Evolutionary conservation across 2,329 filamentous ascomycete genomes (phyloP), one percentile per base, ranked within the genome.

Genomic region (Aureobasidium pullulans): DNA sequence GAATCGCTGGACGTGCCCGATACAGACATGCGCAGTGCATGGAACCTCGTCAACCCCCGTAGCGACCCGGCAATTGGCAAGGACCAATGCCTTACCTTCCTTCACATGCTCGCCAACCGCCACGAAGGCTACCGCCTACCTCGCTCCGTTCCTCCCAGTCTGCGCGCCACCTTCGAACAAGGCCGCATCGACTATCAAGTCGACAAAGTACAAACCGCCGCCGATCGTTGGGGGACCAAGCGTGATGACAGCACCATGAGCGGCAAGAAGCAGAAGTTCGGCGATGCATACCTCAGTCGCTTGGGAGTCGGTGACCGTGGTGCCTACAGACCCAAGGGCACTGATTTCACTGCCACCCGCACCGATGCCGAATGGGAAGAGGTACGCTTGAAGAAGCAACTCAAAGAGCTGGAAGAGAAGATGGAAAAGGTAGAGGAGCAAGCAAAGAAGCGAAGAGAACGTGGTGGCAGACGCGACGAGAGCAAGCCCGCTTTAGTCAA

Each of bases 131-230:
- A 85, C 80, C 87, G 94, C 62, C 95, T 99, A 70, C 94, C 94
- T 42, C 87, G 94, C 67, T 88, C 85, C 32, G 90, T 99, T 10
- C 94, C 94, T 0, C 89, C 93, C 1, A 94, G 89, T n/a, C 82
- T 99, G 42, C 86, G 94, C 40, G 81, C 90, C 32, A 93, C 87
- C 61, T 99, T 99, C 69, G 93, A 99, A 76, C 88, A 90, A 70
- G 96, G 95, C 71, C 85, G 96, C 73, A 97, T 99, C 71, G 91
- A 96, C 75, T 99, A 97, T 77, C 90, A 96, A 70, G 72, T 97
- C 62, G 90, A 95, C 72, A 87, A 88, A 68, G 75, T 79, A n/a
- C 68, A 70, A 63, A 67, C 78, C 1, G 84, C 84, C 2, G 79
- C 84, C 40, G 88, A 88, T 62, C 85, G 87, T 67, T 96, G 91